phyloP scores from a whole-genome alignment of 768 basidiomycete species.

The Neoboletus magnificus region DNA sequence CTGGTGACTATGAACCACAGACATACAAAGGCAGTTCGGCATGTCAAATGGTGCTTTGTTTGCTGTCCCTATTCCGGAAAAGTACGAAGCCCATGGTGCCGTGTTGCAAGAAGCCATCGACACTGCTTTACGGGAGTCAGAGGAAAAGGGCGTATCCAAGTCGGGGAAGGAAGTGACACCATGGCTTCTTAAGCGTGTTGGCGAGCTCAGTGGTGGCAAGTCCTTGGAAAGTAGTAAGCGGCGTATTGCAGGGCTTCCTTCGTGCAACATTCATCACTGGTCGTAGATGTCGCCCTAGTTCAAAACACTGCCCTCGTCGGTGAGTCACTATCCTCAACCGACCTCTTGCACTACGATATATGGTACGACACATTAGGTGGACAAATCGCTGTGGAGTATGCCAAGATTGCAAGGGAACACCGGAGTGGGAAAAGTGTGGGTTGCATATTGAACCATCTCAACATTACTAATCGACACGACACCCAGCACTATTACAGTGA shows the following conservation, averaged over 20 bases:
- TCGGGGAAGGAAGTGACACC: constrained; percentile 92
- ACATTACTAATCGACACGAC: not conserved
- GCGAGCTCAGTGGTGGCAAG: constrained; percentile 71
- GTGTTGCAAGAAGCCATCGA: constrained; percentile 75
- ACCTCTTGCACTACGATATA: not conserved
- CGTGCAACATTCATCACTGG: not conserved
- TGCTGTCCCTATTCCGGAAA: constrained; percentile 84
- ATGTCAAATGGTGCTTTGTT: constrained; percentile 78
- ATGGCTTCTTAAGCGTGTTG: constrained; percentile 84
- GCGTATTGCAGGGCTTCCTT: not conserved
- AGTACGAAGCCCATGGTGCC: constrained; percentile 64
- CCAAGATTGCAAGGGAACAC: constrained; percentile 41
- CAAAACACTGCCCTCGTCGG: constrained; percentile 86
- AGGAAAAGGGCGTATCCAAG: constrained; percentile 72
- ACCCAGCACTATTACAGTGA: constrained; percentile 12
- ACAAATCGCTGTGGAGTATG: constrained; percentile 74
- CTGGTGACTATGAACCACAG: constrained; percentile 36
- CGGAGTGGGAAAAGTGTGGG: constrained; percentile 19
- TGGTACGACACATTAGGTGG: constrained; percentile 48
- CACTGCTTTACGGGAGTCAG: constrained; percentile 80
- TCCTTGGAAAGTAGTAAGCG: constrained; percentile 70
- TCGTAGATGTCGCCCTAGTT: constrained; percentile 79
- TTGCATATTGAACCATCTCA: not conserved
- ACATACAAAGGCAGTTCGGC: constrained; percentile 64
- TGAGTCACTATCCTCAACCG: constrained; percentile 30